Evolutionary conservation across 495 filamentous ascomycete genomes (phyloP).

Genomic region (Pyrenopolyporus hunteri): DNA sequence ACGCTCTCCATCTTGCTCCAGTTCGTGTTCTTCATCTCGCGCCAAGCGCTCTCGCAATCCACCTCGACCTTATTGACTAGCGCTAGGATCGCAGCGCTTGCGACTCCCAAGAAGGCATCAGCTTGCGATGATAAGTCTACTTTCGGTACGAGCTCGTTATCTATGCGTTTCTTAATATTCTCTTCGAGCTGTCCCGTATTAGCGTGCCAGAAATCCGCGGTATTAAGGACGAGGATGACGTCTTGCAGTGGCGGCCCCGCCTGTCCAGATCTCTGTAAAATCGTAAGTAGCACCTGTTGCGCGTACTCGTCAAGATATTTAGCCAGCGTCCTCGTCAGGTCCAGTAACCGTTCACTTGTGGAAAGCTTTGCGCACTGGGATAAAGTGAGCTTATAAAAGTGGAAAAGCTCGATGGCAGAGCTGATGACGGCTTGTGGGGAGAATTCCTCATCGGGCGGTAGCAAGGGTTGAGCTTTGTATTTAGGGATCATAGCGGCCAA

Average conservation of each 20-base stretch:
- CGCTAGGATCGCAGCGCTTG: conserved; percentile 81
- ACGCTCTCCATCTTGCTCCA: conserved; percentile 94
- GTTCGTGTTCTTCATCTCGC: conserved; percentile 96
- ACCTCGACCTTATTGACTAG: conserved; percentile 84
- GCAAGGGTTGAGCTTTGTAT: conserved; percentile 83
- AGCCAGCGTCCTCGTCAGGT: conserved; percentile 81
- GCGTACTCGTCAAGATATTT: conserved; percentile 97
- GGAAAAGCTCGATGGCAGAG: conserved; percentile 95
- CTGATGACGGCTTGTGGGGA: conserved; percentile 85
- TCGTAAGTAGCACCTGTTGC: conserved; percentile 85
- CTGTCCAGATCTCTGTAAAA: conserved; percentile 67
- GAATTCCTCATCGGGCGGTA: conserved; percentile 88
- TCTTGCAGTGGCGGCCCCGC: conserved; percentile 74
- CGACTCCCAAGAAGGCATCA: conserved; percentile 94
- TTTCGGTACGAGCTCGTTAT: conserved; percentile 71
- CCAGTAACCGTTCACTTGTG: conserved; percentile 82
- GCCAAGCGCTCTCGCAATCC: conserved; percentile 84
- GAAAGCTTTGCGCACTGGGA: conserved; percentile 97
- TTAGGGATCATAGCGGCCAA: conserved; percentile 84
- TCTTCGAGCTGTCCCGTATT: conserved; percentile 92
- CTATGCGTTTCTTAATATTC: conserved; percentile 89
- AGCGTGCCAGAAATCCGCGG: conserved; percentile 95
- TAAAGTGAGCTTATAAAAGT: conserved; percentile 89
- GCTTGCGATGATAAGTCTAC: conserved; percentile 92
- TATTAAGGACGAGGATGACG: conserved; percentile 85